Evolutionary conservation across 2,329 filamentous ascomycete genomes (phyloP).

Genomic region (Penicillium hordei): DNA sequence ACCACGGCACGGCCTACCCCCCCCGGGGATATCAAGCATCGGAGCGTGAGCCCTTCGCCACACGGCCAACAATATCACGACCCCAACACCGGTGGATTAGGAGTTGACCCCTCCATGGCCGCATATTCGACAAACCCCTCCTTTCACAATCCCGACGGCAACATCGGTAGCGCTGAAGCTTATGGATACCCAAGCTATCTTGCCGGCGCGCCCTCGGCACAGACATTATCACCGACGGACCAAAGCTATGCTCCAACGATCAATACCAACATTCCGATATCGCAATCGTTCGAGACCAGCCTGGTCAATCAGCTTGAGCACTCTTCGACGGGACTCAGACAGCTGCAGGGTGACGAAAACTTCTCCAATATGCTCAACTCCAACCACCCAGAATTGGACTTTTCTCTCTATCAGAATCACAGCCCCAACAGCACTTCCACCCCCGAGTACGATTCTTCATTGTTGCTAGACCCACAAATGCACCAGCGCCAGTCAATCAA

Average conservation of each 20-base stretch:
- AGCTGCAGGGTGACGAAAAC: slow-evolving; percentile 36
- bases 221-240: slow-evolving; percentile 33
- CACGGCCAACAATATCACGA: slow-evolving; percentile 44
- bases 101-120: slow-evolving; percentile 40
- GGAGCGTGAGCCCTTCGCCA: slow-evolving; percentile 45
- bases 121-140: slow-evolving; percentile 36
- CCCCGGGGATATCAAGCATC: slow-evolving; percentile 39
- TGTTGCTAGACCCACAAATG: slow-evolving; percentile 44
- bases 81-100: slow-evolving; percentile 29
- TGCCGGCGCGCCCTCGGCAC: slow-evolving; percentile 29
- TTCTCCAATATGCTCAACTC: slow-evolving; percentile 43
- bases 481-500: slow-evolving; percentile 39
- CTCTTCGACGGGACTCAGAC: slow-evolving; percentile 26
- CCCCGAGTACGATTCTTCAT: slow-evolving; percentile 40
- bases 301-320: slow-evolving; percentile 40
- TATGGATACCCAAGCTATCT: slow-evolving; percentile 42
- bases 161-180: slow-evolving; percentile 32
- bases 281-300: slow-evolving; percentile 41
- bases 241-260: slow-evolving; percentile 33
- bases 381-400: slow-evolving; percentile 40
- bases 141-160: slow-evolving; percentile 31
- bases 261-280: slow-evolving; percentile 31
- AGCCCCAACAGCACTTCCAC: slow-evolving; percentile 31
- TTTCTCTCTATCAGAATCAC: slow-evolving; percentile 39
- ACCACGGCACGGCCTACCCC: slow-evolving; percentile 38